Evolutionary conservation across 768 basidiomycete genomes (phyloP).

Genomic region (Phylloporus scabripes): DNA sequence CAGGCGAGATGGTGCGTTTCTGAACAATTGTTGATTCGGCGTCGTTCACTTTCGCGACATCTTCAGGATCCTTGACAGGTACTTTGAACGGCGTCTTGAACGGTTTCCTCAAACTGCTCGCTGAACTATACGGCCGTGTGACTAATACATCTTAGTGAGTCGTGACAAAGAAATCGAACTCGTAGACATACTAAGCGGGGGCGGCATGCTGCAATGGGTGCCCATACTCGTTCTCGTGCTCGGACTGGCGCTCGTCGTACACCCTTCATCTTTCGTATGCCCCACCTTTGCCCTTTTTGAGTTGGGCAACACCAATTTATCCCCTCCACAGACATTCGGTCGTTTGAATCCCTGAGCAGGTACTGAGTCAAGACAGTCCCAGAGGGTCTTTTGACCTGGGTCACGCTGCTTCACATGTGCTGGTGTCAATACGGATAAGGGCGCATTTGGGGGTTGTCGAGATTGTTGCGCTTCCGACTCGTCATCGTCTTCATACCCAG

Average conservation of each 20-base stretch:
- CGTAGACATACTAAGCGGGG: slow-evolving; percentile 17
- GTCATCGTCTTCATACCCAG: slow-evolving; percentile 28
- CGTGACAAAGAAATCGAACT: background rate
- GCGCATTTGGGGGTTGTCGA: background rate
- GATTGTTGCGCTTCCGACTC: slow-evolving; percentile 4
- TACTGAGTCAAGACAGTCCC: slow-evolving; percentile 14
- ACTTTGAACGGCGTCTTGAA: slow-evolving; percentile 37
- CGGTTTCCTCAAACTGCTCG: slow-evolving; percentile 40
- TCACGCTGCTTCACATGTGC: background rate
- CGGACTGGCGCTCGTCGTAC: background rate
- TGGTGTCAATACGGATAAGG: background rate
- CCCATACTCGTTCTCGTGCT: background rate
- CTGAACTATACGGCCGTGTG: slow-evolving; percentile 44
- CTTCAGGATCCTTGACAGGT: slow-evolving; percentile 39
- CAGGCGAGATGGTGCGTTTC: background rate
- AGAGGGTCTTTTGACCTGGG: slow-evolving; percentile 19
- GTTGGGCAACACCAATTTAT: slow-evolving; percentile 7
- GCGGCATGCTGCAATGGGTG: slow-evolving; percentile 12
- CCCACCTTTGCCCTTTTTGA: slow-evolving; percentile 21
- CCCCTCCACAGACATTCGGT: slow-evolving; percentile 11
- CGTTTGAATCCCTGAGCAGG: slow-evolving; percentile 23
- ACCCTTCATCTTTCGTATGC: background rate
- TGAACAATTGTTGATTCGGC: background rate
- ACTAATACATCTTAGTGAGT: slow-evolving; percentile 26
- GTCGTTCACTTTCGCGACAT: slow-evolving; percentile 2